Percentiles rank a stretch among this genome's conserved stretches.
These are phyloP conservation scores for Puccinia triticina DNA, from an alignment of 1,284 basidiomycete genomes.

Conservation along the genomic window DNA sequence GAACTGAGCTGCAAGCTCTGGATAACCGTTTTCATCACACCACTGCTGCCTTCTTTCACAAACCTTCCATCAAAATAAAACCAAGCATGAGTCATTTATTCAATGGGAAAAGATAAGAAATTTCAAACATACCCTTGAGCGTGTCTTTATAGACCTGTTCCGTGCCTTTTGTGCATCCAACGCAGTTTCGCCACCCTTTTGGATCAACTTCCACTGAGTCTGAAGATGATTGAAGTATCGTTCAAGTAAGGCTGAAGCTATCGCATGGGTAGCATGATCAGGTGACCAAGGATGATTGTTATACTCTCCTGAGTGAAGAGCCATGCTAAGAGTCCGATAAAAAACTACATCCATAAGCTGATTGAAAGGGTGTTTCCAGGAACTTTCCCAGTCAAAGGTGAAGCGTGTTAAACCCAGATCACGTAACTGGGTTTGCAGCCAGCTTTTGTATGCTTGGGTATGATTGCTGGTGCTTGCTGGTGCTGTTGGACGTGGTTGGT, in stretches of 20 bases:
- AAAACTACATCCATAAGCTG: slow-evolving; percentile 15
- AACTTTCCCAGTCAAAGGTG: slow-evolving; percentile 25
- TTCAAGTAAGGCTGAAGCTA: neutral
- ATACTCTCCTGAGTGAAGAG: slow-evolving; percentile 14
- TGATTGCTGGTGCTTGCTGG: neutral
- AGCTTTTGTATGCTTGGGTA: slow-evolving; percentile 18
- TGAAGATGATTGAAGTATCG: slow-evolving; percentile 14
- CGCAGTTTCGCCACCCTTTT: neutral
- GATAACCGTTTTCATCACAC: slow-evolving; percentile 35
- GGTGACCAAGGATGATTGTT: neutral
- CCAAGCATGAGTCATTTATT: neutral
- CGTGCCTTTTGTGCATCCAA: slow-evolving; percentile 6
- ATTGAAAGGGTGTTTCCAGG: slow-evolving; percentile 22
- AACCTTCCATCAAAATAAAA: neutral
- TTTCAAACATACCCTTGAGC: neutral
- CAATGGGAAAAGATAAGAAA: neutral
- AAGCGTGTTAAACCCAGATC: slow-evolving; percentile 14
- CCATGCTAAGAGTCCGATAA: slow-evolving; percentile 20
- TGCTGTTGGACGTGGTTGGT: slow-evolving; percentile 13
- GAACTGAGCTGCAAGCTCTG: slow-evolving; percentile 21
- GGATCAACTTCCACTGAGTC: slow-evolving; percentile 9
- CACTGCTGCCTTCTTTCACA: slow-evolving; percentile 27
- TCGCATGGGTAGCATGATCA: neutral
- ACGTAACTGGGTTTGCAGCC: slow-evolving; percentile 18
- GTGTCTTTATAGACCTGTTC: neutral